Percentiles rank a stretch among this genome's conserved stretches.
Conservation (phyloP, 345 rosid genomes). For the Eutrema japonicum region DNA sequence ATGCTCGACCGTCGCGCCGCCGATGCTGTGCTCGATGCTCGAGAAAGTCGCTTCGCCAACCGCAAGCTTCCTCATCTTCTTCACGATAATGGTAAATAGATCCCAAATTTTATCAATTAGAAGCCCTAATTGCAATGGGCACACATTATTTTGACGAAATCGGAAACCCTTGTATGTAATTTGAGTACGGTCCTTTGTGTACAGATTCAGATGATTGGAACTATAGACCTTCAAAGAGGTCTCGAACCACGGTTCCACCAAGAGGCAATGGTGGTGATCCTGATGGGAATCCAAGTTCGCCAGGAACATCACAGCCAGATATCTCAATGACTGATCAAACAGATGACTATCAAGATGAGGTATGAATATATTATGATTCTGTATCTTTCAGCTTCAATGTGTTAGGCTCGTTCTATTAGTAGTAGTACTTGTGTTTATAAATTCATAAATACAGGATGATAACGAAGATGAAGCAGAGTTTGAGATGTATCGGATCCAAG, state of each 20-base stretch:
- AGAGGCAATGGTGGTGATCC: conserved; percentile 67
- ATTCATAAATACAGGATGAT: conserved; percentile 54
- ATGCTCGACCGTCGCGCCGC: conserved; percentile 83
- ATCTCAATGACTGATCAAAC: conserved; percentile 92
- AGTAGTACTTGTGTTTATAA: neutral
- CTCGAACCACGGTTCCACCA: conserved; percentile 63
- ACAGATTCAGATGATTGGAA: conserved; percentile 85
- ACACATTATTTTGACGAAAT: neutral
- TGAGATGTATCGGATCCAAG: conserved; percentile 94
- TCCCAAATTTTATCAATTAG: neutral
- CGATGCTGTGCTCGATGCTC: conserved; percentile 71
- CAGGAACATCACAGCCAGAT: conserved; percentile 68
- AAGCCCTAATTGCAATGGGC: conserved; percentile 1
- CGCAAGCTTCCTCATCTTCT: conserved; percentile 95
- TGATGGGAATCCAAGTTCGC: conserved; percentile 81
- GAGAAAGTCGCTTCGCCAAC: conserved; percentile 52
- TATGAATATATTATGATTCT: conserved; percentile 19
- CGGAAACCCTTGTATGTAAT: neutral
- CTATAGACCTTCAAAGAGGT: conserved; percentile 84
- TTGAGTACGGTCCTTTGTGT: conserved; percentile 11
- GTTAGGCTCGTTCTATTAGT: neutral
- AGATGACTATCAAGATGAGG: conserved; percentile 78
- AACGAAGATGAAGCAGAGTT: conserved; percentile 82
- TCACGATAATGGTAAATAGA: conserved; percentile 69
- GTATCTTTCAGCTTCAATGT: neutral